Percentiles rank a stretch among this genome's conserved stretches.
phyloP scores from a whole-genome alignment of 139 green algal species.

The Deuterostichococcus epilithicus region DNA sequence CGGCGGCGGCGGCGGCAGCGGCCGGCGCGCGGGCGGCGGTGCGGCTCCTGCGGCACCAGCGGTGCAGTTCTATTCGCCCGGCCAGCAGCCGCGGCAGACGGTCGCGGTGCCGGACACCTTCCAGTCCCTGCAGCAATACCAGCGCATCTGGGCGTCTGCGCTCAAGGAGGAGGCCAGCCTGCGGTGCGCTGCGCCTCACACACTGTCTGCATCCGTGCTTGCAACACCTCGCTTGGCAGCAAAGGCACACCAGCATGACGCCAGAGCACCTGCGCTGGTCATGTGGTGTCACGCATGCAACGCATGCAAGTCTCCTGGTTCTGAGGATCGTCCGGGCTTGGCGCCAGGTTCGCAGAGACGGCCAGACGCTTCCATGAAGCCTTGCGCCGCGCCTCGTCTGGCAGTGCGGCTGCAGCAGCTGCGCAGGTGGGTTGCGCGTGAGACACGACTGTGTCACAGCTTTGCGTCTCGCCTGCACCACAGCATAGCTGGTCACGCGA shows the following conservation, averaged over 20 bases:
- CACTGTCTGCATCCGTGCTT: not conserved
- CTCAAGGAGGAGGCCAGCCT: conserved; percentile 60
- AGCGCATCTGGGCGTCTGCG: conserved; percentile 17
- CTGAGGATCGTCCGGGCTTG: not conserved
- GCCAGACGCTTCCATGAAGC: not conserved
- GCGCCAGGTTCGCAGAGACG: not conserved
- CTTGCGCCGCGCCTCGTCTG: not conserved
- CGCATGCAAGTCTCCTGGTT: not conserved
- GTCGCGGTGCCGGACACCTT: conserved; percentile 40
- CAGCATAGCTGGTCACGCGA: not conserved
- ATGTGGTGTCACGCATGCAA: not conserved
- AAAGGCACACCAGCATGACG: not conserved
- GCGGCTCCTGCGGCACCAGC: too few species aligned
- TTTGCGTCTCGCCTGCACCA: not conserved
- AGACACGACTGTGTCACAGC: not conserved
- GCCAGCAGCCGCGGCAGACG: not conserved
- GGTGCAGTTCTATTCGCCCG: not conserved
- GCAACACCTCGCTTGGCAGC: not conserved
- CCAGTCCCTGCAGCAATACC: conserved; percentile 21
- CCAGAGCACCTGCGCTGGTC: conserved; percentile 13
- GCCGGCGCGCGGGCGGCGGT: too few species aligned
- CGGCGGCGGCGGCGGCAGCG: too few species aligned
- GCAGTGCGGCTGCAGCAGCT: not conserved
- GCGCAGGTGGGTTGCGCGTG: not conserved
- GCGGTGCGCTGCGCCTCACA: conserved; percentile 16